These are phyloP conservation scores for Pleurotus giganteus DNA, from an alignment of 768 basidiomycete species.

Conservation along the genomic window DNA sequence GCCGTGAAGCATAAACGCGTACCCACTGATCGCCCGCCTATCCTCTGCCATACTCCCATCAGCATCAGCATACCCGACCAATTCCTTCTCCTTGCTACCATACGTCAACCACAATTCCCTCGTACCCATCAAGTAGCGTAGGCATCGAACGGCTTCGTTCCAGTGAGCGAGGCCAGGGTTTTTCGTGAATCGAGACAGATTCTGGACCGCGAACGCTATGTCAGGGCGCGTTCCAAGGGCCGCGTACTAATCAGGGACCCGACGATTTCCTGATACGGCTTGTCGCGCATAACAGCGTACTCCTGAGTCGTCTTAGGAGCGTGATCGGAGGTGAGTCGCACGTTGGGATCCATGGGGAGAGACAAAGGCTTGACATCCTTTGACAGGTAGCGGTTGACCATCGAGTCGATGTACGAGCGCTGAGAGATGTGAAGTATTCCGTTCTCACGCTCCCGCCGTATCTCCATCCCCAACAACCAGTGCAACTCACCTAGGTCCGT, in stretches of 20 bases:
- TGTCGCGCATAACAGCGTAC: too few species aligned
- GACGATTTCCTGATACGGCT: too few species aligned
- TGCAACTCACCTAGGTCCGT: slow-evolving; percentile 24
- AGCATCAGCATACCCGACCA: too few species aligned
- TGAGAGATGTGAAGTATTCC: slow-evolving; percentile 26
- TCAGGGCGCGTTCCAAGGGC: too few species aligned
- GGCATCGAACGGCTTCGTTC: slow-evolving; percentile 13
- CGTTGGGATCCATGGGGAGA: slow-evolving; percentile 25
- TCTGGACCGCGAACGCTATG: slow-evolving; percentile 20
- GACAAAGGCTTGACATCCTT: slow-evolving; percentile 21
- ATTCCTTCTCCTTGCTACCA: too few species aligned
- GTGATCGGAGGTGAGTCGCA: too few species aligned
- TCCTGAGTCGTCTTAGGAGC: too few species aligned
- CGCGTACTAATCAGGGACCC: too few species aligned
- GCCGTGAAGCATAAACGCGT: too few species aligned
- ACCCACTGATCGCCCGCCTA: too few species aligned
- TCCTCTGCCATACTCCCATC: too few species aligned
- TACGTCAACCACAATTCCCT: slow-evolving; percentile 12
- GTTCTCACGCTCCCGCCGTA: slow-evolving; percentile 13
- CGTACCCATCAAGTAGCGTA: slow-evolving; percentile 28
- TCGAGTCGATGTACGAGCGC: slow-evolving; percentile 27
- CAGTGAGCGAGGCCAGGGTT: slow-evolving; percentile 23
- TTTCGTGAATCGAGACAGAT: slow-evolving; percentile 25
- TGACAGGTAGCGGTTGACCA: slow-evolving; percentile 22
- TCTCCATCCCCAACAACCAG: slow-evolving; percentile 28